These are phyloP conservation scores for Dioscorea alata DNA, from an alignment of 106 monocot genomes.

Conservation along the genomic window DNA sequence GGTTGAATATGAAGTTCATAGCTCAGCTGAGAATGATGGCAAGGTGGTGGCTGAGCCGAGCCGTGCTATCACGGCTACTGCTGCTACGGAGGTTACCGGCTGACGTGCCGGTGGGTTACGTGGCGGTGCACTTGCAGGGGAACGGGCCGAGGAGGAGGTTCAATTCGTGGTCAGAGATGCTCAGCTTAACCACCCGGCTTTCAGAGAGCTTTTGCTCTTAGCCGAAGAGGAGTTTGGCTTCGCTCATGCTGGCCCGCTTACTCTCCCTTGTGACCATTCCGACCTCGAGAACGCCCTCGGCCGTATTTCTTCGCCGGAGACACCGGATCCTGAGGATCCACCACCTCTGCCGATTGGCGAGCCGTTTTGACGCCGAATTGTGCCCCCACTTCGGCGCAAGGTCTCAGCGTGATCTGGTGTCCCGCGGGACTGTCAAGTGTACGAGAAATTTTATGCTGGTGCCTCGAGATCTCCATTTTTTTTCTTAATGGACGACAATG, in stretches of 20 bases:
- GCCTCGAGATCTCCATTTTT: neutral
- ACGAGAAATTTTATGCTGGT: too few species aligned
- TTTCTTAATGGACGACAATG: neutral
- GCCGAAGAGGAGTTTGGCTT: slow-evolving; percentile 7
- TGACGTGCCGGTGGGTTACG: slow-evolving; percentile 6
- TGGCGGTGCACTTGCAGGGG: slow-evolving; percentile 1
- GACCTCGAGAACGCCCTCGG: neutral
- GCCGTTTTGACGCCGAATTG: too few species aligned
- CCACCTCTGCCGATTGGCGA: neutral
- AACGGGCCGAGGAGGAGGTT: neutral
- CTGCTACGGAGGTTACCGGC: neutral
- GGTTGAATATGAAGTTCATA: too few species aligned
- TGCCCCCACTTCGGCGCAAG: neutral
- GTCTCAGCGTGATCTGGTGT: neutral
- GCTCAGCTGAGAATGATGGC: too few species aligned
- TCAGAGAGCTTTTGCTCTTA: neutral
- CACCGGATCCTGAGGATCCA: neutral
- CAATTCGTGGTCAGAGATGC: neutral
- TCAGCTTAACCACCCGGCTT: slow-evolving; percentile 6
- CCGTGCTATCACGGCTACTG: neutral
- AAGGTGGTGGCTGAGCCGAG: neutral
- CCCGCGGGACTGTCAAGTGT: too few species aligned
- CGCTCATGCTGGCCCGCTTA: neutral
- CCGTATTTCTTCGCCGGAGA: neutral
- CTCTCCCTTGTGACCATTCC: neutral